A percentile compares a stretch with the other conserved stretches of the same genome.
These are phyloP conservation scores for Pythium phragmitis DNA, from an alignment of 352 stramenopile genomes.

Conservation along the genomic window DNA sequence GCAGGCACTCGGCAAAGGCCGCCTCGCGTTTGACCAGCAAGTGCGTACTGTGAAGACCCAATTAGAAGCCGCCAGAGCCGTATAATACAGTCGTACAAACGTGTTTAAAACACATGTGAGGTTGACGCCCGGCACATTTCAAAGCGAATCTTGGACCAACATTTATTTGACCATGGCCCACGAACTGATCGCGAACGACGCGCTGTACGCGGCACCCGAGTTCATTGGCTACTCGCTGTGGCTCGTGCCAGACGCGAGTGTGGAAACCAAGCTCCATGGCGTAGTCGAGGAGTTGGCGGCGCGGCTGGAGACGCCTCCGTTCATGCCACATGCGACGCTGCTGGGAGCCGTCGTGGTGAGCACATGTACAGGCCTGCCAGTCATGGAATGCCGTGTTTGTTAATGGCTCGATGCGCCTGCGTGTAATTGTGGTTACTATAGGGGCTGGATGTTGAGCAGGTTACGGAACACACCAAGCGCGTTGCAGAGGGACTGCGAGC, in stretches of 20 bases:
- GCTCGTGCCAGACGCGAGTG: constrained; percentile 35
- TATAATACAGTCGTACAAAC: constrained; percentile 14
- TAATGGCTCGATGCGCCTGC: neutral
- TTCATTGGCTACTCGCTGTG: constrained; percentile 66
- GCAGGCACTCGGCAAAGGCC: constrained; percentile 42
- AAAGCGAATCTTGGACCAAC: neutral
- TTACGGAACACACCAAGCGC: constrained; percentile 31
- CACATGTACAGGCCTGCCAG: neutral
- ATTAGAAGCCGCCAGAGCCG: constrained; percentile 40
- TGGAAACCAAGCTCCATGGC: constrained; percentile 25
- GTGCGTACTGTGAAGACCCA: constrained; percentile 51
- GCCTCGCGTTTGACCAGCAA: constrained; percentile 57
- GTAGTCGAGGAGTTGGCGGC: constrained; percentile 41
- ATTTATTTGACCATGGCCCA: neutral
- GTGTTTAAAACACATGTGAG: constrained; percentile 11
- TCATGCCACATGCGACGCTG: constrained; percentile 62
- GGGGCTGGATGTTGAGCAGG: constrained; percentile 31
- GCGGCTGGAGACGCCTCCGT: constrained; percentile 42
- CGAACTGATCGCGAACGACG: constrained; percentile 20
- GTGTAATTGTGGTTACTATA: constrained; percentile 10
- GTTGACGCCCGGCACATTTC: neutral
- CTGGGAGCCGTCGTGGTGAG: constrained; percentile 46
- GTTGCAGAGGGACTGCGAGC: constrained; percentile 33
- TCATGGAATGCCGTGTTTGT: neutral
- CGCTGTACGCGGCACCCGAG: constrained; percentile 34